Conservation (phyloP, 2,329 filamentous ascomycete species). For the Metarhizium brunneum region DNA sequence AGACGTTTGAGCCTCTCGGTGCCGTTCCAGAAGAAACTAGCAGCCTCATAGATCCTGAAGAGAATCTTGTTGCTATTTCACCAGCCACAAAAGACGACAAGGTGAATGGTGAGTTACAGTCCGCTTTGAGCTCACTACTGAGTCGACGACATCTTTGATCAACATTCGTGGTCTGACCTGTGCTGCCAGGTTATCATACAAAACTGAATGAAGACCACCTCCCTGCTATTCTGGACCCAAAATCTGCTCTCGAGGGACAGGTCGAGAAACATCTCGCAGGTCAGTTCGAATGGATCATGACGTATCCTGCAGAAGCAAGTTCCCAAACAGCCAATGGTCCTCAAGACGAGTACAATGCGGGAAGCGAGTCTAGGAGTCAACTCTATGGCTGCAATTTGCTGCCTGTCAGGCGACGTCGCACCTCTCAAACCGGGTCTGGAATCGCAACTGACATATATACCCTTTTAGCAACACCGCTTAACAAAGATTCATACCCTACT, state of each 20-base stretch:
- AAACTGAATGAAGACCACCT: not conserved
- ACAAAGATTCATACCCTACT: conserved; percentile 12
- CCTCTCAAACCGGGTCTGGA: not conserved
- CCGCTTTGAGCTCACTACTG: not conserved
- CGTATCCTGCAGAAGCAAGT: conserved; percentile 22
- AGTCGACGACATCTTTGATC: not conserved
- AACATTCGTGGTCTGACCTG: not conserved
- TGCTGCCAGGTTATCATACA: not conserved
- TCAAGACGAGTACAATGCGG: conserved; percentile 5
- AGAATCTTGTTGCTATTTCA: not conserved
- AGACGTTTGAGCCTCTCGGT: conserved; percentile 25
- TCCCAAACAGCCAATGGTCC: conserved; percentile 12
- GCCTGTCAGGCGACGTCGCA: conserved; percentile 1
- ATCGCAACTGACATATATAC: conserved; percentile 29
- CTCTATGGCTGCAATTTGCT: conserved; percentile 46
- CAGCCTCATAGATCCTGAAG: conserved; percentile 1
- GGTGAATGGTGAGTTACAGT: not conserved
- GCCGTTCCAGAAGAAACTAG: conserved; percentile 21
- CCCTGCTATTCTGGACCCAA: not conserved
- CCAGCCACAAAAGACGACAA: not conserved
- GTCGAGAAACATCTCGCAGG: conserved; percentile 34
- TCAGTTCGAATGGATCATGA: conserved; percentile 42
- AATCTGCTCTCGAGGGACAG: conserved; percentile 13
- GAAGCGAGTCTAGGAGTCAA: conserved; percentile 13
- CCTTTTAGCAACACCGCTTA: conserved; percentile 38